Percentiles rank a stretch among this genome's conserved stretches.
Conservation (phyloP, 768 basidiomycete species). For the Pisolithus tinctorius region DNA sequence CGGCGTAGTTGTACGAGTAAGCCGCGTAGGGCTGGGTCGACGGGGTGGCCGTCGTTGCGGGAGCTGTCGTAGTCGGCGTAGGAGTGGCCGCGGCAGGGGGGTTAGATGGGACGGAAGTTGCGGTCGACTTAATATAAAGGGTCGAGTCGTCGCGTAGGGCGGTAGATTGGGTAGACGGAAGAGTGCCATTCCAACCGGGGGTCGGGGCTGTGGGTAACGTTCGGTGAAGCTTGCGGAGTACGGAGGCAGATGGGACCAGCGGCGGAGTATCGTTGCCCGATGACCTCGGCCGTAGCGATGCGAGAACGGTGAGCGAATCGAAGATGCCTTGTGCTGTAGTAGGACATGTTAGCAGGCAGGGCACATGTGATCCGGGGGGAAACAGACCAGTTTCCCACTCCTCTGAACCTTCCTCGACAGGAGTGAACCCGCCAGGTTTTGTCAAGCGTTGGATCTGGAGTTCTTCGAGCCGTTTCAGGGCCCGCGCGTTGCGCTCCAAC, state of each 20-base stretch:
- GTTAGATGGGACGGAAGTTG: conserved; percentile 27
- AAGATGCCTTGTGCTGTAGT: conserved; percentile 62
- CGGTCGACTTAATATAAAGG: conserved; percentile 50
- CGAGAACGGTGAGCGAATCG: conserved; percentile 59
- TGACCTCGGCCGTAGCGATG: conserved; percentile 64
- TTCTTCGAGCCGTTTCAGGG: conserved; percentile 56
- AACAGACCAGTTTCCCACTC: conserved; percentile 77
- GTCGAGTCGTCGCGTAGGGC: conserved; percentile 75
- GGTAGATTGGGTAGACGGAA: conserved; percentile 47
- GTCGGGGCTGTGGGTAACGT: conserved; percentile 57
- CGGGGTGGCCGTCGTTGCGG: conserved; percentile 17
- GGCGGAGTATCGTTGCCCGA: conserved; percentile 36
- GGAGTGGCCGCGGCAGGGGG: conserved; percentile 31
- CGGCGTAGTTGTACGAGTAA: conserved; percentile 32
- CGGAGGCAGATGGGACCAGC: conserved; percentile 54
- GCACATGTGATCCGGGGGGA: neutral
- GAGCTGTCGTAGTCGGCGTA: conserved; percentile 18
- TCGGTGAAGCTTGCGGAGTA: conserved; percentile 63
- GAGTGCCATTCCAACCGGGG: conserved; percentile 69
- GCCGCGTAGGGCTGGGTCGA: conserved; percentile 23
- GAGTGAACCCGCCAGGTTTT: conserved; percentile 36
- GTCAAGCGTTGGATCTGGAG: conserved; percentile 55
- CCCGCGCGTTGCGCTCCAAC: conserved; percentile 56
- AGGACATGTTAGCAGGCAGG: conserved; percentile 9
- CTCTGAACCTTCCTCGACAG: conserved; percentile 63